Evolutionary conservation across 2,329 filamentous ascomycete species (phyloP).

Genomic region (Aspergillus piperis): DNA sequence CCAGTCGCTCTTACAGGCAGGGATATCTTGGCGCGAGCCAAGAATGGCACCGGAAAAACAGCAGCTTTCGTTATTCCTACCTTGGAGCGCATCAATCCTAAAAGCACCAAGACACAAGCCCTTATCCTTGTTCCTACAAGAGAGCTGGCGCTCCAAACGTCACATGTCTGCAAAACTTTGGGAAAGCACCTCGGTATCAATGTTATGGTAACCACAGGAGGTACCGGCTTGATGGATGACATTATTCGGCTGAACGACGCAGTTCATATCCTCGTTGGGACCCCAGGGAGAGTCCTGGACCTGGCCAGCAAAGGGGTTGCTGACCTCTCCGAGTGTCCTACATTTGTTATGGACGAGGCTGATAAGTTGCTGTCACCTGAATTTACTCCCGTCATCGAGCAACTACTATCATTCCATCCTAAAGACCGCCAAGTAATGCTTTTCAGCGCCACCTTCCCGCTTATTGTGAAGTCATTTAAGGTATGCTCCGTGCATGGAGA

Average conservation of each 20-base stretch:
- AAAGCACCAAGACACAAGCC: slow-evolving; percentile 93
- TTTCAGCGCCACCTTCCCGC: slow-evolving; percentile 95
- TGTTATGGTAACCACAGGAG: slow-evolving; percentile 98
- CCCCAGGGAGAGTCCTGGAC: slow-evolving; percentile 93
- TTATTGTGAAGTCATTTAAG: slow-evolving; percentile 96
- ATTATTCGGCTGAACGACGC: slow-evolving; percentile 92
- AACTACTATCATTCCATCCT: slow-evolving; percentile 90
- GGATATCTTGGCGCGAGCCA: slow-evolving; percentile 93
- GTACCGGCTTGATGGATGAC: slow-evolving; percentile 91
- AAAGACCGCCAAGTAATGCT: slow-evolving; percentile 99
- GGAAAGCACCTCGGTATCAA: slow-evolving; percentile 97
- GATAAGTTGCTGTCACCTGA: slow-evolving; percentile 96
- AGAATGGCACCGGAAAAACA: slow-evolving; percentile 98
- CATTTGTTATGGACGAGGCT: slow-evolving; percentile 99
- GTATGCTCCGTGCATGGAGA: slow-evolving; percentile 28
- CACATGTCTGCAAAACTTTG: slow-evolving; percentile 97
- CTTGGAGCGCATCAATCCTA: slow-evolving; percentile 93
- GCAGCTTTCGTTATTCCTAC: slow-evolving; percentile 96
- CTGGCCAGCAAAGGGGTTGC: slow-evolving; percentile 94
- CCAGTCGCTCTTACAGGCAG: slow-evolving; percentile 92
- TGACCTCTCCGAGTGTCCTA: slow-evolving; percentile 92
- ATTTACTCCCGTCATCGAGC: slow-evolving; percentile 96
- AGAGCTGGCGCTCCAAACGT: slow-evolving; percentile 96
- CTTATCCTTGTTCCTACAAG: slow-evolving; percentile 94
- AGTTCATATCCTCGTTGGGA: slow-evolving; percentile 97